These are phyloP conservation scores for Grigorovia jiainica DNA, from an alignment of 805 yeast species.

Conservation along the genomic window DNA sequence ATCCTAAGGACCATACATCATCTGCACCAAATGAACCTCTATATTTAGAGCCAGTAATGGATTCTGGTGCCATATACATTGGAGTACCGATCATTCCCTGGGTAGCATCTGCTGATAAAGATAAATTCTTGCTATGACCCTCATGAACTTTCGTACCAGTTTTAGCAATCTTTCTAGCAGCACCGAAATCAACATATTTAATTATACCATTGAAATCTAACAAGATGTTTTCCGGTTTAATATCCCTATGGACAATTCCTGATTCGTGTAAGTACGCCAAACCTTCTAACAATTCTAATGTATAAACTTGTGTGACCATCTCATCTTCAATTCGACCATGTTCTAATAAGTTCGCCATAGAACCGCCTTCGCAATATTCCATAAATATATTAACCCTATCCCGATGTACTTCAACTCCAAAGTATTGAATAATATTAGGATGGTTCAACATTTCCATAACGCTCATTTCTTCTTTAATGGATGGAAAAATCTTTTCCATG, in stretches of 20 bases:
- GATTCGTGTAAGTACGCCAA: slow-evolving; percentile 88
- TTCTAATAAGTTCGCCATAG: slow-evolving; percentile 72
- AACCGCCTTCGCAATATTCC: slow-evolving; percentile 97
- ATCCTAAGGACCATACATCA: slow-evolving; percentile 96
- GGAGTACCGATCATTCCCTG: slow-evolving; percentile 74
- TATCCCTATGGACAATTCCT: slow-evolving; percentile 91
- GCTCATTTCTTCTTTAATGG: slow-evolving; percentile 93
- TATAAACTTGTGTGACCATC: slow-evolving; percentile 79
- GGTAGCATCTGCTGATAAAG: neutral
- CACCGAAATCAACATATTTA: slow-evolving; percentile 95
- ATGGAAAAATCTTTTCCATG: slow-evolving; percentile 73
- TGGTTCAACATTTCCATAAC: slow-evolving; percentile 91
- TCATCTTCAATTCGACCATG: slow-evolving; percentile 96
- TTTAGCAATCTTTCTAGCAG: slow-evolving; percentile 81
- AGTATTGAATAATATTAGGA: slow-evolving; percentile 93
- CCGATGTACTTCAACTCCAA: slow-evolving; percentile 94
- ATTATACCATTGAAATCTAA: slow-evolving; percentile 88
- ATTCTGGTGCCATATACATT: slow-evolving; percentile 98
- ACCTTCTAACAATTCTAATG: slow-evolving; percentile 90
- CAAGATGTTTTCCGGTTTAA: slow-evolving; percentile 89
- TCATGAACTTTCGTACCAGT: slow-evolving; percentile 33
- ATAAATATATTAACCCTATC: slow-evolving; percentile 92
- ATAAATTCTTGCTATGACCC: neutral
- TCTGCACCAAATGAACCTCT: slow-evolving; percentile 33
- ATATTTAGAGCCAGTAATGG: slow-evolving; percentile 63